Evolutionary conservation across 148 eudicot genomes (phyloP).

Genomic region (Polygonum aviculare): DNA sequence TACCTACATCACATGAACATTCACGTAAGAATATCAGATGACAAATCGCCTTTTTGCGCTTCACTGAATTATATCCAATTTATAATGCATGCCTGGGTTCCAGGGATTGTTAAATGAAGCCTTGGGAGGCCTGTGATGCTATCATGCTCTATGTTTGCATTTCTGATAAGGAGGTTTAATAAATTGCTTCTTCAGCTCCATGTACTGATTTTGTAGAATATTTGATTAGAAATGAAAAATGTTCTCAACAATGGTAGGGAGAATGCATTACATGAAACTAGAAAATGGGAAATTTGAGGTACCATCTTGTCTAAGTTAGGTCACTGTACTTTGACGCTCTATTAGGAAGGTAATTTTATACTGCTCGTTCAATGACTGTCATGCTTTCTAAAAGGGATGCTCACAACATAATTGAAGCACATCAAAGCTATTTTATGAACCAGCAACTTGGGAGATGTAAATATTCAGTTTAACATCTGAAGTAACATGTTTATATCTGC

Average conservation of each 20-base stretch:
- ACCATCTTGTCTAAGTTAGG: background rate
- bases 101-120: background rate
- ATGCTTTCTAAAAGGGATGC: background rate
- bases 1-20: conserved; percentile 49
- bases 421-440: background rate
- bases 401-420: background rate
- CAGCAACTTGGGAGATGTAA: background rate
- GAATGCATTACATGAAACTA: background rate
- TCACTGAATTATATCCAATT: background rate
- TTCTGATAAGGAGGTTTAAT: background rate
- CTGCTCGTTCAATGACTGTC: background rate
- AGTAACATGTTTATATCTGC: background rate
- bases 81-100: background rate
- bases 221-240: background rate
- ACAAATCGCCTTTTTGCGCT: background rate
- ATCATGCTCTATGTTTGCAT: background rate
- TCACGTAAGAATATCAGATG: conserved; percentile 34
- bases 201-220: background rate
- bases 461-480: background rate
- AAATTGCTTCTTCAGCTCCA: background rate
- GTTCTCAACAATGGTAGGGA: background rate
- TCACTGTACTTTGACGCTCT: background rate
- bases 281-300: background rate
- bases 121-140: background rate
- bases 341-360: background rate